Conservation (phyloP, 371 early-diverging fungal species). For the Mucor indicus region DNA sequence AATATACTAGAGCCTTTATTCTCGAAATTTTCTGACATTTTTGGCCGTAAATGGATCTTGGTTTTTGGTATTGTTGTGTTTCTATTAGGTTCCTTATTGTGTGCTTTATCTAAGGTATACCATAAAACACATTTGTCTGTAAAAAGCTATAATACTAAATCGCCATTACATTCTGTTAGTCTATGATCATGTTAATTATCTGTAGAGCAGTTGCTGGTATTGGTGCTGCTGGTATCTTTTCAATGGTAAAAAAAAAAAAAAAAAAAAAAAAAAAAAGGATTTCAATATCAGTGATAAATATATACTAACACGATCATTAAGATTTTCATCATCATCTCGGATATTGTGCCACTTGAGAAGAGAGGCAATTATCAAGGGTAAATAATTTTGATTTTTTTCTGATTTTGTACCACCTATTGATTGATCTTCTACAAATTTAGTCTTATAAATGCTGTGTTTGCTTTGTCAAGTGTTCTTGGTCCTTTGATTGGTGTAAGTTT, state of each 20-base stretch:
- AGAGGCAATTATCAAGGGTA: constrained; percentile 60
- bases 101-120: constrained; percentile 51
- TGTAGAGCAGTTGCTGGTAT: constrained; percentile 58
- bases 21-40: constrained; percentile 69
- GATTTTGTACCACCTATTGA: not conserved
- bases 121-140: not conserved
- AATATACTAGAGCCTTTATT: constrained; percentile 43
- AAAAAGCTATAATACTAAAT: not conserved
- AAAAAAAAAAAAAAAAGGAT: not conserved
- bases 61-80: constrained; percentile 59
- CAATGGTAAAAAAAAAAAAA: constrained; percentile 23
- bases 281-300: not conserved
- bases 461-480: constrained; percentile 42
- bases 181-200: constrained; percentile 64
- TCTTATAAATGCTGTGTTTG: constrained; percentile 46
- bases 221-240: constrained; percentile 63
- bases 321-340: constrained; percentile 64
- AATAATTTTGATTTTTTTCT: not conserved
- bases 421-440: constrained; percentile 4
- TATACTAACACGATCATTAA: not conserved
- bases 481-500: constrained; percentile 45
- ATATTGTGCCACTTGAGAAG: constrained; percentile 54
- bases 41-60: constrained; percentile 66
- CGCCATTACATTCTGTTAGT: constrained; percentile 5
- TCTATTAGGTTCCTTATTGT: constrained; percentile 56